Base-by-base conservation (phyloP, 2,329 filamentous ascomycete genomes). In the Fusarium sp. region DNA sequence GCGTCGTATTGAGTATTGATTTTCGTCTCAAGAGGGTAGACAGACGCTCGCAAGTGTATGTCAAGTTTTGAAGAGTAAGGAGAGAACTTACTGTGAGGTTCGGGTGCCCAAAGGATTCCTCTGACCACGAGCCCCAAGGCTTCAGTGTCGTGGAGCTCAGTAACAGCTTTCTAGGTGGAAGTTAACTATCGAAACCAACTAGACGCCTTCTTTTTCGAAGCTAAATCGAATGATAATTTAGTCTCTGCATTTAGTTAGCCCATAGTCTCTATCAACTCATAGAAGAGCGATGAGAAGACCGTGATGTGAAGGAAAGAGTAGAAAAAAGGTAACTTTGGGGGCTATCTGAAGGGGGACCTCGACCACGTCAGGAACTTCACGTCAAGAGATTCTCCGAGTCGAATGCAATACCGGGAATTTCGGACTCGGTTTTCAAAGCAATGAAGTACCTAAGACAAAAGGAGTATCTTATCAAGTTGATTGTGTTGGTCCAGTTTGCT, bases 41-140 rank as follows among this genome's bases (percentile, higher is more conserved):
- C 2, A 8, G 25, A 28, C 1, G 19, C 3, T 7, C 23, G 4
- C 1, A 21, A 35, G 11, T 10, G 12, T 30, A 4, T 21, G 1
- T 9, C 12, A 19, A 6, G 6, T 4, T 0, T 18, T 2, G 7
- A 7, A 28, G 4, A 19, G 21, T 19, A 13, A 59, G 12, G 13
- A 47, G n/a, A 9, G 4, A 40, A 44, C 10, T 18, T 15, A 2
- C 9, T 21, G 9, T 6, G 5, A 4, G 10, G 3, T 3, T 6
- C 15, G 11, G 16, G 28, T 10, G 7, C 28, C 9, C 6, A 43
- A 7, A 37, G 6, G 21, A 7, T 32, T 18, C 13, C 21, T 23
- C 30, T 35, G 13, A 4, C 19, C 6, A 30, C 6, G 8, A 32
- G 28, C 21, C 28, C 15, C 19, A 3, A 23, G 15, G 46, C 16